Evolutionary conservation across 2,329 filamentous ascomycete species (phyloP), one percentile per base, ranked within the genome.

Genomic region (Penicillium occitanis): DNA sequence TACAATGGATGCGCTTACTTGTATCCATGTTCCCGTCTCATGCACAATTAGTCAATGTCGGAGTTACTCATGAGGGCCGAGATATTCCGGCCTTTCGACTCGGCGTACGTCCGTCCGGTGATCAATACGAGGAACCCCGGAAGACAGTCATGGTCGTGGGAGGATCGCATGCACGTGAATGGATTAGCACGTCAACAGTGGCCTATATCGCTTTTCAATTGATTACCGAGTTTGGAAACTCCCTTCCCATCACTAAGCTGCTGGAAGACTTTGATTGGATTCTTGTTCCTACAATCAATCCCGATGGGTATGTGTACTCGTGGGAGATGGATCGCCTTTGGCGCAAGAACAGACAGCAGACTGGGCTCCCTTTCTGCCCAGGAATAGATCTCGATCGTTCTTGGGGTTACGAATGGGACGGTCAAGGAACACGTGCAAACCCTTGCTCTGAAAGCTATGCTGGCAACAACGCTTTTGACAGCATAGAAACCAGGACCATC

Each of bases 381-480:
- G 95, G 95, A 8, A 83, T 97, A 60, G 95, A 99, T 75, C 85
- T 99, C 17, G 94, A 98, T 73, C 91, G 92, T 69, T 87, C 90
- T 14, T 98, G 94, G 79, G 87, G 89, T 1, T 97, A 90, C 76
- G 87, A 91, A 71, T 98, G 94, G 93, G 89, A 94, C 71, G 87
- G 86, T 46, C 83, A 86, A 14, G 80, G 84, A 5, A 85, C 85
- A 13, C 85, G 86, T 64, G 86, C 83, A 46, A 96, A 96, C 73
- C 93, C 94, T 2, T 99, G 94, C 79, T 95, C 91, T 0, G 93
- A 97, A 75, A 92, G 88, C 73, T 98, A 93, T 75, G 90, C 93
- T 22, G 95, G 95, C 48, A 88, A 92, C 62, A 81, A 86, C 60
- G 89, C 95, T 1, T 96, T 97, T 76, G 88, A 96, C 71, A 93